Conservation (phyloP, 1,284 basidiomycete genomes). For the Schizophyllum amplum region DNA sequence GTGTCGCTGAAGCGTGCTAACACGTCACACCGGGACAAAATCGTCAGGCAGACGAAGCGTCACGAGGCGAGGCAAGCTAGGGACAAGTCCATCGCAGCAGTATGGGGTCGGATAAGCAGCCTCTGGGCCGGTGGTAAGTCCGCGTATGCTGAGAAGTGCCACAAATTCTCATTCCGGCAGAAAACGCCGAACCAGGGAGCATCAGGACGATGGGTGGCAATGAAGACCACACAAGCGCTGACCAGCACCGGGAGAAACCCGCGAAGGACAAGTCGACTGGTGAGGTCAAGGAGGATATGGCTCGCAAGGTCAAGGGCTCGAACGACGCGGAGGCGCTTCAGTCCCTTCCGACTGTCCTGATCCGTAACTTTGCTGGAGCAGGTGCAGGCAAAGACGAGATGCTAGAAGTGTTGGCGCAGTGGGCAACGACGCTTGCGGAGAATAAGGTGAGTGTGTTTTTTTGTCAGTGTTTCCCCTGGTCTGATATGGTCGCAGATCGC, state of each 20-base stretch:
- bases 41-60: slow-evolving; percentile 15
- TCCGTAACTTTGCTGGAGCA: slow-evolving; percentile 70
- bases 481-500: slow-evolving; percentile 44
- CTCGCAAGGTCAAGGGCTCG: slow-evolving; percentile 15
- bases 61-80: neutral
- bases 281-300: neutral
- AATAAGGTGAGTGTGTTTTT: slow-evolving; percentile 47
- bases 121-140: neutral
- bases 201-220: slow-evolving; percentile 4
- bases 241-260: slow-evolving; percentile 18
- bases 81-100: neutral
- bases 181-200: slow-evolving; percentile 21
- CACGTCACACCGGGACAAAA: neutral
- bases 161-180: no score
- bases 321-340: slow-evolving; percentile 45
- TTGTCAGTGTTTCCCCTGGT: neutral
- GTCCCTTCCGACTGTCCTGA: slow-evolving; percentile 77
- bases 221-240: slow-evolving; percentile 5
- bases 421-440: slow-evolving; percentile 79
- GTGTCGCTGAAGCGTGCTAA: slow-evolving; percentile 3
- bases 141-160: no score
- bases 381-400: slow-evolving; percentile 67
- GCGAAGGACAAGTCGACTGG: slow-evolving; percentile 19
- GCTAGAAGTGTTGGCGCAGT: slow-evolving; percentile 72
- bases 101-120: neutral